These are phyloP conservation scores for Aegilops umbellulata DNA, from an alignment of 176 grass and related monocot species.

Conservation along the genomic window DNA sequence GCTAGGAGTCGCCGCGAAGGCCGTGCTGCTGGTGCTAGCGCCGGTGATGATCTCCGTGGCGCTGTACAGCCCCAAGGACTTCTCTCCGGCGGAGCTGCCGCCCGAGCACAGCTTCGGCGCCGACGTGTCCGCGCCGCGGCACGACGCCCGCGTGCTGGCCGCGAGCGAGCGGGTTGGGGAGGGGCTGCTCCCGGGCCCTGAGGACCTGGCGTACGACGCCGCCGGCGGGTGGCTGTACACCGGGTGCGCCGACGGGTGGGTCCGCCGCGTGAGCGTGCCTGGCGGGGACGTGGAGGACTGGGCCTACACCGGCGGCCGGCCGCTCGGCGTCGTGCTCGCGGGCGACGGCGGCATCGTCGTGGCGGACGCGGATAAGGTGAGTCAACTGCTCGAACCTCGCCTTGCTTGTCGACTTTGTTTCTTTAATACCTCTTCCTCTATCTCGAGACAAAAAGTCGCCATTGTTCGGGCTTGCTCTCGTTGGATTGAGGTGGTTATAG, in stretches of 20 bases:
- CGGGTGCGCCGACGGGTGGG: slow-evolving; percentile 75
- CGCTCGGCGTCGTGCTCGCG: slow-evolving; percentile 54
- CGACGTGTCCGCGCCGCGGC: slow-evolving; percentile 32
- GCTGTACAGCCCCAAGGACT: slow-evolving; percentile 41
- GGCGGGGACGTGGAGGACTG: slow-evolving; percentile 61
- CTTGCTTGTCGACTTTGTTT: neutral
- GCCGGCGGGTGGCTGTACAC: slow-evolving; percentile 58
- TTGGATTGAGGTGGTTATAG: neutral
- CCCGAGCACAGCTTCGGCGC: slow-evolving; percentile 41
- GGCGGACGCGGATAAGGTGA: slow-evolving; percentile 60
- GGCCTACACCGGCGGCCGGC: slow-evolving; percentile 57
- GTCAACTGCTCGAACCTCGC: neutral
- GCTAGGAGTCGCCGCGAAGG: slow-evolving; percentile 8
- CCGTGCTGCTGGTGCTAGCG: slow-evolving; percentile 34
- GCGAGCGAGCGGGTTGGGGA: slow-evolving; percentile 59
- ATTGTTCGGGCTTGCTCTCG: neutral
- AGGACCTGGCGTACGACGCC: slow-evolving; percentile 70
- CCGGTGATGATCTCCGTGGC: slow-evolving; percentile 35
- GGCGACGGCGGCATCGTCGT: slow-evolving; percentile 46
- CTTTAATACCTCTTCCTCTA: neutral
- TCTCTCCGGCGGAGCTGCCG: slow-evolving; percentile 56
- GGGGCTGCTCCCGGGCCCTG: slow-evolving; percentile 56
- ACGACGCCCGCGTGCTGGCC: slow-evolving; percentile 34
- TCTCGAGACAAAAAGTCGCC: neutral
- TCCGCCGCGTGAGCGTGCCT: slow-evolving; percentile 46